phyloP scores from a whole-genome alignment of 2,329 filamentous ascomycete genomes.

The Talaromyces sp. region DNA sequence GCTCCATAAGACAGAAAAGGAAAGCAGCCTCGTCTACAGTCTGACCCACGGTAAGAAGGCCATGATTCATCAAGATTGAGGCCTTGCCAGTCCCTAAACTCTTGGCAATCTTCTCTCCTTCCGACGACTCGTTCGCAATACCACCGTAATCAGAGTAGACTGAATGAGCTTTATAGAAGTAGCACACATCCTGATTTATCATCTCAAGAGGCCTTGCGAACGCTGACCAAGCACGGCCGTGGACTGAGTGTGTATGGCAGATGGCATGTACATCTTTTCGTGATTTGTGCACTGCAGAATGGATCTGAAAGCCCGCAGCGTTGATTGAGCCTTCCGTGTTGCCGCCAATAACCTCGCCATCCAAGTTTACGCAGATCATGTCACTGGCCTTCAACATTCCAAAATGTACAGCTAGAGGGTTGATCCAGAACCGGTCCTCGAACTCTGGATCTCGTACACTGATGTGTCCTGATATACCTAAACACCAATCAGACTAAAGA shows the following conservation, averaged over 20 bases:
- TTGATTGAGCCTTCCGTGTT: conserved; percentile 41
- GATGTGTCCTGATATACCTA: conserved; percentile 66
- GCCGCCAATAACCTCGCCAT: conserved; percentile 62
- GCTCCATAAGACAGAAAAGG: conserved; percentile 57
- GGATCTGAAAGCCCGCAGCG: conserved; percentile 67
- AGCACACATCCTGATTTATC: conserved; percentile 49
- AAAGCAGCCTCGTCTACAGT: conserved; percentile 71
- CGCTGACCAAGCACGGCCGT: conserved; percentile 64
- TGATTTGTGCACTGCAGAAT: conserved; percentile 64
- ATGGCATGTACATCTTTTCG: conserved; percentile 63
- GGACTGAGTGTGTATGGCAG: conserved; percentile 65
- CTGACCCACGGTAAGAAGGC: conserved; percentile 62
- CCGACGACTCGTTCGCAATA: conserved; percentile 56
- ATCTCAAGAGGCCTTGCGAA: conserved; percentile 66
- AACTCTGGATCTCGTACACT: conserved; percentile 64
- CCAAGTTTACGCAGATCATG: conserved; percentile 63
- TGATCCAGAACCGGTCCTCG: conserved; percentile 63
- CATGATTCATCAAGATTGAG: conserved; percentile 65
- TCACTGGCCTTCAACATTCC: conserved; percentile 62
- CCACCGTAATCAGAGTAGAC: conserved; percentile 63
- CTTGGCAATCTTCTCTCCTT: conserved; percentile 59
- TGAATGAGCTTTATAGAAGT: conserved; percentile 46
- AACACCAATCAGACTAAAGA: background rate
- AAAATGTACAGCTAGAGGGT: conserved; percentile 63
- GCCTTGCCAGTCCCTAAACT: conserved; percentile 58